phyloP scores from a whole-genome alignment of 1,139 yeast species.

The Hemisphaericaspora xylanilytica region DNA sequence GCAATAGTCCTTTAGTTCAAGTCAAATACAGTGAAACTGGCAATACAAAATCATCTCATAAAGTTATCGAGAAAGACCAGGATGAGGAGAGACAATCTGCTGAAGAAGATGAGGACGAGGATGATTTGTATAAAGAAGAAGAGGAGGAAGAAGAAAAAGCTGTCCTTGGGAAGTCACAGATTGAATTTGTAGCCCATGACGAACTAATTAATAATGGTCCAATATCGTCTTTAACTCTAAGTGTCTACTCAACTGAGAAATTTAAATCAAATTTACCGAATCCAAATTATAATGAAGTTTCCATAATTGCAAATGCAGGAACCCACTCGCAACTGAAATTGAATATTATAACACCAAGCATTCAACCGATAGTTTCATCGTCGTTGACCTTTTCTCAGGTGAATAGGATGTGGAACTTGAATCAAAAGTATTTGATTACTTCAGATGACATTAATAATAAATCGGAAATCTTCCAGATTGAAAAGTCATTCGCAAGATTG shows the following conservation, averaged over 20 bases:
- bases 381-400: constrained; percentile 75
- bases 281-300: constrained; percentile 63
- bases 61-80: no score
- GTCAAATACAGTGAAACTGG: constrained; percentile 24
- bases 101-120: constrained; percentile 26
- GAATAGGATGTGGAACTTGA: constrained; percentile 71
- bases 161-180: constrained; percentile 25
- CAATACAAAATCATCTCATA: not conserved
- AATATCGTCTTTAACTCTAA: constrained; percentile 64
- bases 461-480: constrained; percentile 72
- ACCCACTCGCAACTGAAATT: constrained; percentile 54
- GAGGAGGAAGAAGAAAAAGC: constrained; percentile 31
- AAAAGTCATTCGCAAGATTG: constrained; percentile 63
- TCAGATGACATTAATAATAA: constrained; percentile 64
- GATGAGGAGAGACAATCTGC: no score
- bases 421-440: constrained; percentile 60
- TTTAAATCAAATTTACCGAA: constrained; percentile 61
- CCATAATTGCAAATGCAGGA: constrained; percentile 73
- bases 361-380: constrained; percentile 64
- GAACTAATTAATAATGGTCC: constrained; percentile 71
- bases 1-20: constrained; percentile 37
- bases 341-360: constrained; percentile 59
- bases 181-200: constrained; percentile 51
- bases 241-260: constrained; percentile 55
- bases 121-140: constrained; percentile 33